A percentile compares a stretch with the other conserved stretches of the same genome.
phyloP scores from a whole-genome alignment of 768 basidiomycete genomes.

The Calvatia gigantea region DNA sequence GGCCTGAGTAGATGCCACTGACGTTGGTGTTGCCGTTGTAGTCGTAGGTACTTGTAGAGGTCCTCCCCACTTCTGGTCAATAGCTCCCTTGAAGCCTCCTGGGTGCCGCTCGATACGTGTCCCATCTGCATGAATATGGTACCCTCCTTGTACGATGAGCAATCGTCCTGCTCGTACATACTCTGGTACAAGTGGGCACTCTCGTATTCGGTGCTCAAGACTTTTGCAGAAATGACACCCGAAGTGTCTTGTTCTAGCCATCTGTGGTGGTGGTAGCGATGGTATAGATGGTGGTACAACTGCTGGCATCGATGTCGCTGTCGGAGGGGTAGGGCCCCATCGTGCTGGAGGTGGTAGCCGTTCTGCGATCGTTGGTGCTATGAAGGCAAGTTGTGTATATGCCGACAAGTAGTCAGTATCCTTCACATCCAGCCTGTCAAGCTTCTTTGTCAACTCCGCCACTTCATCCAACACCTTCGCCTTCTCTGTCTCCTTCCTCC shows the following conservation, averaged over 20 bases:
- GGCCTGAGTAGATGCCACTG: neutral
- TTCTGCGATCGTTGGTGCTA: neutral
- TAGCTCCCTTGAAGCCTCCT: neutral
- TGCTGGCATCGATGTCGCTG: no score
- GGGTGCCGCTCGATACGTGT: neutral
- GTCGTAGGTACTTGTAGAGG: neutral
- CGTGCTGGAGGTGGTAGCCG: neutral
- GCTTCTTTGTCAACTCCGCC: neutral
- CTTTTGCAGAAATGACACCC: neutral
- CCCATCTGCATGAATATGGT: neutral
- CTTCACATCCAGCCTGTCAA: neutral
- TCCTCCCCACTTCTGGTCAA: slow-evolving; percentile 3
- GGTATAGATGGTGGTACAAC: neutral
- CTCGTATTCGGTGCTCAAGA: neutral
- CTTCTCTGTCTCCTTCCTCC: neutral
- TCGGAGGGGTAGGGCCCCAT: no score
- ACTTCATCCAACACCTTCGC: neutral
- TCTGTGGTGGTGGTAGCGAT: neutral
- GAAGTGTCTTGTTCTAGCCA: neutral
- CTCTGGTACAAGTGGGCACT: neutral
- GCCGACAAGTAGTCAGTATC: neutral
- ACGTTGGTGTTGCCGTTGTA: neutral
- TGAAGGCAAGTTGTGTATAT: neutral
- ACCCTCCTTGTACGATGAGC: neutral
- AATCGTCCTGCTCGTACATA: neutral